phyloP scores from a whole-genome alignment of 805 yeast genomes.

The Cyberlindnera mississippiensis region DNA sequence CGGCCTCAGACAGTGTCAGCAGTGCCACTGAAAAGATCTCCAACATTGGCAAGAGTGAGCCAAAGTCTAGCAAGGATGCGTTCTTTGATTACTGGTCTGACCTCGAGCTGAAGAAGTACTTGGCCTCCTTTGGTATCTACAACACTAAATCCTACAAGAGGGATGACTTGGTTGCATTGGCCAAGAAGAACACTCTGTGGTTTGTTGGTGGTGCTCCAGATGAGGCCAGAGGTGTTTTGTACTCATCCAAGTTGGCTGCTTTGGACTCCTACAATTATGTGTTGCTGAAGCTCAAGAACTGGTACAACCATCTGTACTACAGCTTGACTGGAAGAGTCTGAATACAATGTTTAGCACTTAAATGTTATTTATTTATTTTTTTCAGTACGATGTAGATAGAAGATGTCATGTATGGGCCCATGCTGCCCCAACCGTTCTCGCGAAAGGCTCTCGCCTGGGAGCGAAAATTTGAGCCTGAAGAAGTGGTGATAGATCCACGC shows the following conservation, averaged over 20 bases:
- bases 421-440: too few species aligned
- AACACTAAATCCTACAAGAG: slow-evolving; percentile 26
- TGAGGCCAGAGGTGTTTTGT: not conserved
- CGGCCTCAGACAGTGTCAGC: not conserved
- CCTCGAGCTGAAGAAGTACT: slow-evolving; percentile 39
- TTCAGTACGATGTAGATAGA: not conserved
- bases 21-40: slow-evolving; percentile 4
- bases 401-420: too few species aligned
- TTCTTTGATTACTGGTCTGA: slow-evolving; percentile 39
- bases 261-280: slow-evolving; percentile 10
- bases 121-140: slow-evolving; percentile 40
- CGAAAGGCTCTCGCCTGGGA: too few species aligned
- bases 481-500: too few species aligned
- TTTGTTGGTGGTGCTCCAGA: slow-evolving; percentile 29
- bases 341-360: too few species aligned
- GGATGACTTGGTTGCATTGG: slow-evolving; percentile 35
- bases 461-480: too few species aligned
- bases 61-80: slow-evolving; percentile 16
- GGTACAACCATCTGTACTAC: slow-evolving; percentile 7
- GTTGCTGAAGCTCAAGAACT: slow-evolving; percentile 4
- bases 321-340: slow-evolving; percentile 4
- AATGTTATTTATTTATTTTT: too few species aligned
- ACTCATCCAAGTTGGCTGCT: slow-evolving; percentile 10
- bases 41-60: slow-evolving; percentile 11
- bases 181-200: slow-evolving; percentile 40